A percentile compares a stretch with the other conserved stretches of the same genome.
Evolutionary conservation across 202 grass and related monocot species (phyloP).

Genomic region (Carex sylvatica): DNA sequence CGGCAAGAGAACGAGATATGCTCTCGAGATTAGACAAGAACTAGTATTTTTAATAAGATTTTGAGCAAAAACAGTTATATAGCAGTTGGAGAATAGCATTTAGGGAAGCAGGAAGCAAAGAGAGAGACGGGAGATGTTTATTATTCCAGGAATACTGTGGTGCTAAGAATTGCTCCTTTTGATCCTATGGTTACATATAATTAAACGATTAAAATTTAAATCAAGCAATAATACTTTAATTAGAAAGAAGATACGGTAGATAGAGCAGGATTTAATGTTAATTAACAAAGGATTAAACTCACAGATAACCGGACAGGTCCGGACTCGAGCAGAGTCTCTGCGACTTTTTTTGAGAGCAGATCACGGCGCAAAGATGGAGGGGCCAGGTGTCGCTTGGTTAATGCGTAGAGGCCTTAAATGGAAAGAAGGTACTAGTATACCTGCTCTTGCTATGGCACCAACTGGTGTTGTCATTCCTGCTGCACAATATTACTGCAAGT

Average conservation of each 20-base stretch:
- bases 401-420: background rate
- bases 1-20: background rate
- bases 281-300: background rate
- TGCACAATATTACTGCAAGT: background rate
- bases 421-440: background rate
- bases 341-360: slow-evolving; percentile 18
- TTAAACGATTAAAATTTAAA: background rate
- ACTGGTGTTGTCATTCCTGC: background rate
- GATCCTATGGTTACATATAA: background rate
- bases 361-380: slow-evolving; percentile 13
- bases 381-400: slow-evolving; percentile 27
- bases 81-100: slow-evolving; percentile 12
- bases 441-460: background rate
- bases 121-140: background rate
- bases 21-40: background rate
- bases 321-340: background rate
- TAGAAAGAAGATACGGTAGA: slow-evolving; percentile 9
- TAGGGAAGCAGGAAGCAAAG: background rate
- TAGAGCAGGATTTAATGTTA: background rate
- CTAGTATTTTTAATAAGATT: background rate
- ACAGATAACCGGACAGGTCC: background rate
- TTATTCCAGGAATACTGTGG: background rate
- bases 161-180: background rate
- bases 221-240: background rate
- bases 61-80: background rate